phyloP scores from a whole-genome alignment of 495 filamentous ascomycete genomes.

The Talaromyces borbonicus region DNA sequence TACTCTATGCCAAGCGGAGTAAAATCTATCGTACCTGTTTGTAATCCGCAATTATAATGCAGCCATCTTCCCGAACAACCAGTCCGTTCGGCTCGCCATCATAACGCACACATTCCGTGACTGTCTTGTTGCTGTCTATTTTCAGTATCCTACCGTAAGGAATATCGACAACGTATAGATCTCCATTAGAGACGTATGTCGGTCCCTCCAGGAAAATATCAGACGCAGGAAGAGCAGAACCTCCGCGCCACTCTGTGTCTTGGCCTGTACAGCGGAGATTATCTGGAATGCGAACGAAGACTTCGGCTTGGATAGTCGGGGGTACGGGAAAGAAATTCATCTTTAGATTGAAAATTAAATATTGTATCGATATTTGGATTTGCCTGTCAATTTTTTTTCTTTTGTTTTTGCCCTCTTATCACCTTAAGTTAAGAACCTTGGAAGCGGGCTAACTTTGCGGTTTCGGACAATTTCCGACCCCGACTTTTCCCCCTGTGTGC shows the following conservation, averaged over 20 bases:
- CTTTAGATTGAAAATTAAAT: slow-evolving; percentile 24
- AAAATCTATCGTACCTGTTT: slow-evolving; percentile 12
- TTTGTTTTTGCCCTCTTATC: too few species aligned
- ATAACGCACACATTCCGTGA: slow-evolving; percentile 14
- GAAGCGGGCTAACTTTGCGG: slow-evolving; percentile 15
- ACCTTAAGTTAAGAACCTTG: too few species aligned
- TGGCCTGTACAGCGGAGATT: slow-evolving; percentile 13
- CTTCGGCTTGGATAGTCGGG: slow-evolving; percentile 14
- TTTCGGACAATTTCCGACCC: not conserved
- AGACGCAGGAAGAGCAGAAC: slow-evolving; percentile 11
- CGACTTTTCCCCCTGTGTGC: not conserved
- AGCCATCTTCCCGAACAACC: slow-evolving; percentile 13
- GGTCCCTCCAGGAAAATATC: slow-evolving; percentile 21
- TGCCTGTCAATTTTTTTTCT: too few species aligned
- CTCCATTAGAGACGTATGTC: slow-evolving; percentile 7
- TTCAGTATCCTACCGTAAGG: slow-evolving; percentile 22
- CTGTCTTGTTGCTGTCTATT: slow-evolving; percentile 12
- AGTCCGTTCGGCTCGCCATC: slow-evolving; percentile 23
- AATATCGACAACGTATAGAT: slow-evolving; percentile 18
- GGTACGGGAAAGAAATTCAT: slow-evolving; percentile 25
- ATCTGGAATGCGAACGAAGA: slow-evolving; percentile 13
- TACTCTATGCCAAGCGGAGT: not conserved
- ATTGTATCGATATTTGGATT: too few species aligned
- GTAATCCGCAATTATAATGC: slow-evolving; percentile 20
- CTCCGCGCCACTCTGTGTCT: slow-evolving; percentile 6